These are phyloP conservation scores for Penicillium digitatum DNA, from an alignment of 2,329 filamentous ascomycete species.

Conservation along the genomic window DNA sequence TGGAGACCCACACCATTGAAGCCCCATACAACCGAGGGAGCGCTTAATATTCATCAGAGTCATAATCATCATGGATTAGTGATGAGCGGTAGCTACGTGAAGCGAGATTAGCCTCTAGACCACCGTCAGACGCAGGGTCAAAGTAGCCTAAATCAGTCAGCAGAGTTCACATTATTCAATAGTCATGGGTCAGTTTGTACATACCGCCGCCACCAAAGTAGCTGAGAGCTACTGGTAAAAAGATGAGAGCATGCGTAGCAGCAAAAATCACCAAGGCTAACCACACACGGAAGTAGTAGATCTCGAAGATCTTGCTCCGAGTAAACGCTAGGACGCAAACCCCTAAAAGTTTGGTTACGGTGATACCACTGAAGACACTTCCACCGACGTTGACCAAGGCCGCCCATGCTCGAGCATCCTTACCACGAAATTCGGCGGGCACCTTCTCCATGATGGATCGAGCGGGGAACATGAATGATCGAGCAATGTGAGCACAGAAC, in stretches of 20 bases:
- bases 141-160: conserved; percentile 61
- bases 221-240: conserved; percentile 84
- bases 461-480: conserved; percentile 92
- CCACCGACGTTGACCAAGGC: conserved; percentile 91
- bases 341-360: conserved; percentile 88
- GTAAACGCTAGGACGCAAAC: conserved; percentile 93
- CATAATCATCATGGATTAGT: conserved; percentile 69
- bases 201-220: conserved; percentile 74
- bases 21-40: conserved; percentile 4
- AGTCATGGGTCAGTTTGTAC: conserved; percentile 19
- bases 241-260: conserved; percentile 80
- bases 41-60: conserved; percentile 61
- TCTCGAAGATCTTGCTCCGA: conserved; percentile 96
- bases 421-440: conserved; percentile 71
- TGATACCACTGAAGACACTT: conserved; percentile 94
- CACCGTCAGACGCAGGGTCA: conserved; percentile 81
- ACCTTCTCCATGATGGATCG: conserved; percentile 75
- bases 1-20: conserved; percentile 6
- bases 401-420: conserved; percentile 84
- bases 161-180: conserved; percentile 9
- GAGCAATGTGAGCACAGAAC: conserved; percentile 94
- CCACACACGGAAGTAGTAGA: conserved; percentile 99
- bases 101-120: conserved; percentile 83
- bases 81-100: conserved; percentile 73
- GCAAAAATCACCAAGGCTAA: conserved; percentile 85